These are phyloP conservation scores for Zelopaecilomyces penicillatus DNA, from an alignment of 2,329 filamentous ascomycete species.

Conservation along the genomic window DNA sequence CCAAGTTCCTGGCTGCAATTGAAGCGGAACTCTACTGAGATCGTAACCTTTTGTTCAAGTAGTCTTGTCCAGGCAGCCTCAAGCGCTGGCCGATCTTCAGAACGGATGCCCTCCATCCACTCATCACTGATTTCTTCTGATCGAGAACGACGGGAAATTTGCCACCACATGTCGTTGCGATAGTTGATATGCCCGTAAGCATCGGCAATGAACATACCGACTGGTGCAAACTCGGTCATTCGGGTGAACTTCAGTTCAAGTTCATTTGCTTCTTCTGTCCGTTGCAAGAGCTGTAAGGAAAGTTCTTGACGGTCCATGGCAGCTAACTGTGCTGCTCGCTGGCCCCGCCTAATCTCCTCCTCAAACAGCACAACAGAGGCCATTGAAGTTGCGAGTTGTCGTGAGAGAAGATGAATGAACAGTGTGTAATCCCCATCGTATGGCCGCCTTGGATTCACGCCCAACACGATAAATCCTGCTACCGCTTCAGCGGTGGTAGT, in stretches of 20 bases:
- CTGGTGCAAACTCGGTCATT: constrained; percentile 77
- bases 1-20: constrained; percentile 57
- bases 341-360: constrained; percentile 69
- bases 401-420: constrained; percentile 65
- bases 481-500: constrained; percentile 62
- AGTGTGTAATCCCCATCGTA: constrained; percentile 75
- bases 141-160: constrained; percentile 59
- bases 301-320: constrained; percentile 70
- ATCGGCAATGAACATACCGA: constrained; percentile 80
- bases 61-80: constrained; percentile 54
- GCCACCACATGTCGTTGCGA: constrained; percentile 72
- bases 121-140: constrained; percentile 48
- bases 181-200: constrained; percentile 63
- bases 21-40: constrained; percentile 69
- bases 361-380: constrained; percentile 77
- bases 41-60: constrained; percentile 50
- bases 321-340: constrained; percentile 64
- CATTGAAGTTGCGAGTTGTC: constrained; percentile 70
- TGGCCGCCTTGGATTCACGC: constrained; percentile 67
- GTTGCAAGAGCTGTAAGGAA: constrained; percentile 62
- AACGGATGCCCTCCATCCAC: constrained; percentile 66
- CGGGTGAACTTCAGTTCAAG: constrained; percentile 72
- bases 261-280: constrained; percentile 53
- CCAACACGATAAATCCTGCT: constrained; percentile 71
- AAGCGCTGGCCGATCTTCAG: constrained; percentile 55